phyloP scores from a whole-genome alignment of 2,329 filamentous ascomycete genomes.

The Chrysosphaeria jannelii region DNA sequence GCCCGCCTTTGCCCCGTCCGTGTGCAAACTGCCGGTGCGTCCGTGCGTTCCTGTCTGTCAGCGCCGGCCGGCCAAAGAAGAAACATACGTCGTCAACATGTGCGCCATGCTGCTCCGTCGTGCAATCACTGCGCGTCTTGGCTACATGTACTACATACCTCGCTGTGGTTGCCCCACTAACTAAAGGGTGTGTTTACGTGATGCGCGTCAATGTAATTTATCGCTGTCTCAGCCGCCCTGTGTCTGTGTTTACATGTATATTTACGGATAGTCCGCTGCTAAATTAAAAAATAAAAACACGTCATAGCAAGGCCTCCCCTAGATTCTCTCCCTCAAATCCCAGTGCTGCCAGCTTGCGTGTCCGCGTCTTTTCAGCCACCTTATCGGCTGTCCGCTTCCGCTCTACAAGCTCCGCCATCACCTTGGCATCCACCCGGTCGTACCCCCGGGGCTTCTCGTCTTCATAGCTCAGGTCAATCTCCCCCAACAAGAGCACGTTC shows the following conservation, averaged over 20 bases:
- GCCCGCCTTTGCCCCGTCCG: slow-evolving; percentile 63
- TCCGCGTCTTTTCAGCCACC: slow-evolving; percentile 37
- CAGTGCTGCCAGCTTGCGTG: slow-evolving; percentile 40
- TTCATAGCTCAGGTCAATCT: slow-evolving; percentile 90
- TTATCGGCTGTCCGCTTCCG: slow-evolving; percentile 39
- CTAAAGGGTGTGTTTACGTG: not conserved
- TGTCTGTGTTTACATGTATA: too few species aligned
- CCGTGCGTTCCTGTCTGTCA: slow-evolving; percentile 38
- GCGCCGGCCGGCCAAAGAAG: not conserved
- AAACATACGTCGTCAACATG: not conserved
- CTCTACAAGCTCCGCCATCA: slow-evolving; percentile 39
- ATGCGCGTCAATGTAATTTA: not conserved
- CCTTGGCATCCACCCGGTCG: slow-evolving; percentile 15
- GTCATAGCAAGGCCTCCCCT: too few species aligned
- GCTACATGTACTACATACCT: too few species aligned
- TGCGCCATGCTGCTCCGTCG: too few species aligned
- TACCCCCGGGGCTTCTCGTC: slow-evolving; percentile 53
- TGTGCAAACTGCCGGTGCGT: slow-evolving; percentile 79
- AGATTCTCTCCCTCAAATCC: slow-evolving; percentile 73
- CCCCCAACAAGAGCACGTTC: slow-evolving; percentile 84
- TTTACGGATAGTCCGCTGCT: too few species aligned
- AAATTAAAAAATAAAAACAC: too few species aligned
- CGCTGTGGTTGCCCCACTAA: too few species aligned
- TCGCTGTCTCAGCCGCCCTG: too few species aligned
- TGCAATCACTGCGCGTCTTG: not conserved